phyloP scores from a whole-genome alignment of 2,329 filamentous ascomycete genomes.

The Claviceps capensis region DNA sequence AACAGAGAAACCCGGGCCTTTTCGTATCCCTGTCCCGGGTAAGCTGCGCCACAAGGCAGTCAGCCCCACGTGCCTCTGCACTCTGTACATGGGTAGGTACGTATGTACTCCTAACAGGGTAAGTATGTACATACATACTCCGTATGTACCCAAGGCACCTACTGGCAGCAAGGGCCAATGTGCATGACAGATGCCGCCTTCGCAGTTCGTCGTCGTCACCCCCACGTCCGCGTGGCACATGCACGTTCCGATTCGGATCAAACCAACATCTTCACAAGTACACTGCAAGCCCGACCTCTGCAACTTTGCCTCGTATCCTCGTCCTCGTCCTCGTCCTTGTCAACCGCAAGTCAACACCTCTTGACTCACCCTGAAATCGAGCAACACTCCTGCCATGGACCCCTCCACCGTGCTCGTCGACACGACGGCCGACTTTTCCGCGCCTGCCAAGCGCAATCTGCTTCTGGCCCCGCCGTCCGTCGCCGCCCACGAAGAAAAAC shows the following conservation, averaged over 20 bases:
- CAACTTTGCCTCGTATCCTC: too few species aligned
- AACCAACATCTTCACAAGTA: too few species aligned
- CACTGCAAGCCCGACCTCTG: too few species aligned
- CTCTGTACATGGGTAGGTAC: too few species aligned
- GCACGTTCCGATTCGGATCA: too few species aligned
- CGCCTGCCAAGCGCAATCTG: constrained; percentile 45
- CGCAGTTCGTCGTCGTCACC: not conserved
- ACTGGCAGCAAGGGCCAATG: not conserved
- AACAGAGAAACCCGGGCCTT: not conserved
- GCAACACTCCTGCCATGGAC: constrained; percentile 24
- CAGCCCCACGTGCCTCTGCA: too few species aligned
- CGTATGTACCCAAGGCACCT: not conserved
- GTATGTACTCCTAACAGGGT: too few species aligned
- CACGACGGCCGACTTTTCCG: constrained; percentile 38
- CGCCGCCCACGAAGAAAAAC: constrained; percentile 67
- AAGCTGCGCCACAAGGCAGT: not conserved
- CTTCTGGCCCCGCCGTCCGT: constrained; percentile 85
- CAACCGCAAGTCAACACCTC: too few species aligned
- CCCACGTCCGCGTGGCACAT: too few species aligned
- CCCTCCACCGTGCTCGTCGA: constrained; percentile 42
- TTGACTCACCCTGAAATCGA: not conserved
- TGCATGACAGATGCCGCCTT: not conserved
- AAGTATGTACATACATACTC: too few species aligned
- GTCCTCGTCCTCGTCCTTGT: too few species aligned
- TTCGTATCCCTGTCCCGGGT: not conserved